Conservation (phyloP, 2,329 filamentous ascomycete genomes). For the Parastagonospora avenae region DNA sequence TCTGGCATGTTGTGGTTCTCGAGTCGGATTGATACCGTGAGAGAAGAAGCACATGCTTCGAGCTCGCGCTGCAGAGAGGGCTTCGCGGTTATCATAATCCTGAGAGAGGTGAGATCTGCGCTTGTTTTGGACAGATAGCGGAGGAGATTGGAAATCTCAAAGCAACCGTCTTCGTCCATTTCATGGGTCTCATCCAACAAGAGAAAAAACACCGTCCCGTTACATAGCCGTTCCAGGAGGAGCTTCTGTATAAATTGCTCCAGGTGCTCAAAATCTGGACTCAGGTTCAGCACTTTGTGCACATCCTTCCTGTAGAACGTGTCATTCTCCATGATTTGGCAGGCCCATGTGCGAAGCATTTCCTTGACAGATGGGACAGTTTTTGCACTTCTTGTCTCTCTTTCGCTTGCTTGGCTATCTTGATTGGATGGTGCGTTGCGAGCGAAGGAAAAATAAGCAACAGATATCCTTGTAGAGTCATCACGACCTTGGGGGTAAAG, state of each 20-base stretch:
- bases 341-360: neutral
- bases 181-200: neutral
- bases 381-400: neutral
- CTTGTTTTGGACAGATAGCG: neutral
- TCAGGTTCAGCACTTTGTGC: neutral
- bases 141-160: neutral
- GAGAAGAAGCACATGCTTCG: neutral
- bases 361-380: neutral
- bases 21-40: neutral
- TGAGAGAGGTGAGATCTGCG: neutral
- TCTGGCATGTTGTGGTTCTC: neutral
- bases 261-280: neutral
- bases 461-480: neutral
- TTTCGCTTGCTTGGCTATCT: neutral
- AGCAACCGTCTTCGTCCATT: neutral
- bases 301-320: neutral
- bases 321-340: neutral
- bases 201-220: neutral
- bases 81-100: neutral
- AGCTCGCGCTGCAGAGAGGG: neutral
- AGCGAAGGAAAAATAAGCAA: neutral
- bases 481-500: neutral
- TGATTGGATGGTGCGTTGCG: neutral
- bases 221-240: neutral
- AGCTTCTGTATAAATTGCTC: neutral